Conservation (phyloP, 1,284 basidiomycete genomes). For the Gastroboletus turbinatus region DNA sequence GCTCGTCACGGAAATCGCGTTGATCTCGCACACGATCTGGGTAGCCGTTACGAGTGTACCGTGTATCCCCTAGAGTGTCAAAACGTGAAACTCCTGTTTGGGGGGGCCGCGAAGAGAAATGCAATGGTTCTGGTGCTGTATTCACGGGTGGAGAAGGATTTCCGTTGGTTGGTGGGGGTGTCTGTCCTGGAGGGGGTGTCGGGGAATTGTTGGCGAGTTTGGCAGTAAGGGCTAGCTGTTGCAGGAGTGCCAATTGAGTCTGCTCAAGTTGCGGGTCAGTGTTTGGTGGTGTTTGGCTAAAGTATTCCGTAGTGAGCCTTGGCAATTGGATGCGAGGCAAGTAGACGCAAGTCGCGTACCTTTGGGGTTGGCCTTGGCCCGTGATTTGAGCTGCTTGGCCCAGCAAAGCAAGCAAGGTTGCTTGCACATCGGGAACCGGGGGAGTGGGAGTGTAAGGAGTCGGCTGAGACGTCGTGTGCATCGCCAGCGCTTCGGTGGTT, state of each 20-base stretch:
- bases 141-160: neutral
- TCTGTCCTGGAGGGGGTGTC: constrained; percentile 27
- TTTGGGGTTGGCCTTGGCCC: constrained; percentile 15
- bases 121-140: neutral
- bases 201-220: constrained; percentile 39
- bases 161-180: constrained; percentile 4
- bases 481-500: constrained; percentile 25
- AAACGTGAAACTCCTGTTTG: constrained; percentile 8
- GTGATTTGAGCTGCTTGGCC: constrained; percentile 52
- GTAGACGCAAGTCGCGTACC: constrained; percentile 32
- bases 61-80: constrained; percentile 44
- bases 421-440: constrained; percentile 42
- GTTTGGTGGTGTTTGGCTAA: constrained; percentile 67
- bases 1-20: constrained; percentile 47
- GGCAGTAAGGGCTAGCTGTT: constrained; percentile 67
- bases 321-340: neutral
- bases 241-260: constrained; percentile 65
- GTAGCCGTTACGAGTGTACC: constrained; percentile 48
- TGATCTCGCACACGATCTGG: constrained; percentile 49
- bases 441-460: constrained; percentile 29
- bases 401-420: constrained; percentile 64
- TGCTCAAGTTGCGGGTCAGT: constrained; percentile 46
- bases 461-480: constrained; percentile 33
- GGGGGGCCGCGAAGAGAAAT: neutral
- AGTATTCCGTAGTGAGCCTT: constrained; percentile 1